Evolutionary conservation across 331 rosid genomes (phyloP), one percentile per base, ranked within the genome.

Genomic region (Rhamnella rubrinervis): DNA sequence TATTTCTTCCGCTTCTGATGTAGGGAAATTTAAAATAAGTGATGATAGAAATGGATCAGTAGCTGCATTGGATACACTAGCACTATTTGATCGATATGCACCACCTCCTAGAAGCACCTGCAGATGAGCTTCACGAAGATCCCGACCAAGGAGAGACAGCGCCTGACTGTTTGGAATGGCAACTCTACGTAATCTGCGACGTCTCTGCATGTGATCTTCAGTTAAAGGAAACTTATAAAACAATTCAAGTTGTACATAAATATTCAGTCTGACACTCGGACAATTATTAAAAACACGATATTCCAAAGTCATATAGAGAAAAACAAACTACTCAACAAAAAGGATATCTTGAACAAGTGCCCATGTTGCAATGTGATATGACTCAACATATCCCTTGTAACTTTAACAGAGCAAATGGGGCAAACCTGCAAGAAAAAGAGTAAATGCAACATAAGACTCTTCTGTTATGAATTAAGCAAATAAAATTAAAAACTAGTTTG

Each of bases 121-220:
- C 44, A 95, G 82, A 87, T 95, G 96, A 71, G 99, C 96, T 84
- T 95, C 99, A 6, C 97, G 96, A 76, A 95, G 99, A 83, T 95
- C 99, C 69, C 97, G 89, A 38, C 97, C 88, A 74, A 91, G 81
- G 23, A 93, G 85, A 25, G 99, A 91, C 67, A 95, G 70, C 3
- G 99, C 85, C 76, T 91, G 97, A 72, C 92, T 86, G 83, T 80
- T 91, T 18, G 99, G 99, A 71, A 89, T 66, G 21, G 92, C 90
- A 63, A 89, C 95, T 78, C 85, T 91, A 4, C 96, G 88, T 71
- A 89, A 78, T 75, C 96, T 91, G 76, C 90, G 91, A 51, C 90
- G 84, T 80, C 97, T 83, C 92, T 95, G 99, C 70, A 87, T 51
- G 99, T 95, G 75, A 65, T 83, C 81, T 65, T 85, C 63, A 63